Base-by-base conservation (phyloP, 331 rosid genomes). In the Phaseolus coccineus region DNA sequence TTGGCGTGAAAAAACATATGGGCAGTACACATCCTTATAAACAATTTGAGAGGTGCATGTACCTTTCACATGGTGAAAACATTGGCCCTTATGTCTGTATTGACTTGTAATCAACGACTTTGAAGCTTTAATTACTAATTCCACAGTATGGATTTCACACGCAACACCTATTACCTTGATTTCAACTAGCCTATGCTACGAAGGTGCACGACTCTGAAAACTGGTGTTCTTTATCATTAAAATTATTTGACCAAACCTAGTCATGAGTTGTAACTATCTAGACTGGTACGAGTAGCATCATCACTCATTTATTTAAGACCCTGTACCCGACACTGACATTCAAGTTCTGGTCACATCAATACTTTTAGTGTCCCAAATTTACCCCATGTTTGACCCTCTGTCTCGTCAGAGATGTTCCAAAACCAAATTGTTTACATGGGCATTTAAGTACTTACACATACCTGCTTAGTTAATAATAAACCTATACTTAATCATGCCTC, bases 241-340 rank as follows among this genome's bases (percentile, higher is more conserved):
- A 42, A 40, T 42, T 42, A 67, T 42, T 42, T 67, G 53, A 67
- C 53, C 53, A 42, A 67, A 2, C 19, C 8, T 22, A 67, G 72
- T 24, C 3, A 0, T 42, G n/a, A n/a, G 8, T 11, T 12, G 55
- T 40, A 24, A 2, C 72, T 11, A 24, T 67, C 72, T 67, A 67
- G 19, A 42, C 55, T 2, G 72, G 35, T 67, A 67, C 55, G 0
- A 10, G 72, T 67, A 66, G 35, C 71, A 66, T 66, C 71, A 66
- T 11, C 1, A 40, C 53, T 67, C 72, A 24, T 67, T 67, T 67
- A 66, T 66, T n/a, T 66, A 24, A 40, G 51, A 24, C 22, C 9
- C n/a, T 65, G 35, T 66, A 40, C 53, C 2, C 9, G 8, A 42
- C 47, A 42, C 9, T 42, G 47, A 16, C 52, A 22, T 66, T 22